Percentiles rank a stretch among this genome's conserved stretches.
These are phyloP conservation scores for Alternaria sp. DNA, from an alignment of 2,329 filamentous ascomycete genomes.

Conservation along the genomic window DNA sequence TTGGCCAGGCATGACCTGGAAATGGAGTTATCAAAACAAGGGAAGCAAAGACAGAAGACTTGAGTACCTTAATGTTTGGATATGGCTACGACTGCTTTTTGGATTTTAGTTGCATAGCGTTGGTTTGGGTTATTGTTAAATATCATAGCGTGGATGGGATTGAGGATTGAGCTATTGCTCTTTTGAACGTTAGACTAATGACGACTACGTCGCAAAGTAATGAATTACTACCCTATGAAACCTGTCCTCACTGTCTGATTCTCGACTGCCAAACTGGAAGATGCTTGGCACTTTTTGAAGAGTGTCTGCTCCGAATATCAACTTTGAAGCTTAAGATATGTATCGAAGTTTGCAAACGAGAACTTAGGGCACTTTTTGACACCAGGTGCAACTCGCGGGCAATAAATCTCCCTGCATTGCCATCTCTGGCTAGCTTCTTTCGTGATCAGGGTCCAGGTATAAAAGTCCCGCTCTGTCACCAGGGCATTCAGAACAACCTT, in stretches of 20 bases:
- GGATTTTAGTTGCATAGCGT: conserved; percentile 18
- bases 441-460: no score
- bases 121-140: conserved; percentile 1
- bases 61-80: conserved; percentile 1
- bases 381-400: no score
- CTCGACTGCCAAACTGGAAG: neutral
- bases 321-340: no score
- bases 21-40: conserved; percentile 14
- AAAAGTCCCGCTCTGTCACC: neutral
- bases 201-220: conserved; percentile 13
- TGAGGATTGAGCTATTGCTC: conserved; percentile 1
- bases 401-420: no score
- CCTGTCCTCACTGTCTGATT: neutral
- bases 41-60: conserved; percentile 3
- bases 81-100: neutral
- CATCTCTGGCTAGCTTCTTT: no score
- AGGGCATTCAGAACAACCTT: neutral
- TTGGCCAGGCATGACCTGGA: conserved; percentile 14
- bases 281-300: no score
- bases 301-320: no score
- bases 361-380: no score
- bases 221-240: neutral
- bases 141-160: conserved; percentile 1
- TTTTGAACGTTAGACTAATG: conserved; percentile 8
- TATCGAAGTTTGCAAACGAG: no score